Conservation (phyloP, 1,139 yeast genomes). For the Pichia sp. region DNA sequence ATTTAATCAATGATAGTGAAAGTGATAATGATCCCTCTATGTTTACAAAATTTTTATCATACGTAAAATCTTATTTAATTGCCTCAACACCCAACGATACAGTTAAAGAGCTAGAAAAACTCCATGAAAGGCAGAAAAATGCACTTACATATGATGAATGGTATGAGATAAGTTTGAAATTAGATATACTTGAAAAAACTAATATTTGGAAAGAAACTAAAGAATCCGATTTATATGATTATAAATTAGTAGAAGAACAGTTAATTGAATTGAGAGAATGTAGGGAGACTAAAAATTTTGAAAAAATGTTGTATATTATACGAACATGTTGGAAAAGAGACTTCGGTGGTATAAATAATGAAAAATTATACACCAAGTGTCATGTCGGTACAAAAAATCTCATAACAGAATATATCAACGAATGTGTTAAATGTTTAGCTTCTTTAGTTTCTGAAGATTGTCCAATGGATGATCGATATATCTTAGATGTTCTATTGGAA, state of each 20-base stretch:
- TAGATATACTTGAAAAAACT: conserved; percentile 60
- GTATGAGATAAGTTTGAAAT: conserved; percentile 52
- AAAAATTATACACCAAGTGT: conserved; percentile 67
- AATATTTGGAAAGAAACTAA: conserved; percentile 65
- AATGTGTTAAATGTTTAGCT: conserved; percentile 61
- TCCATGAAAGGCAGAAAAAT: conserved; percentile 46
- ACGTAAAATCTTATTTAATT: neutral
- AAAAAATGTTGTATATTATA: conserved; percentile 59
- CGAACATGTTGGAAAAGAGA: conserved; percentile 83
- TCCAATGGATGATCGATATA: conserved; percentile 57
- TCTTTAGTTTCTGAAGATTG: conserved; percentile 40
- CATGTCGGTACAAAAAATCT: conserved; percentile 79
- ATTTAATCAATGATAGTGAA: neutral
- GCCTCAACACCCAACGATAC: neutral
- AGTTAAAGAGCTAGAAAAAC: conserved; percentile 23
- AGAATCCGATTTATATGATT: conserved; percentile 65
- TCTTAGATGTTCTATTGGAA: conserved; percentile 74
- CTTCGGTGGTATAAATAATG: conserved; percentile 82
- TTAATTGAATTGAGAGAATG: conserved; percentile 57
- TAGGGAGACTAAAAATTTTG: conserved; percentile 50
- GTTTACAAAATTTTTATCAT: neutral
- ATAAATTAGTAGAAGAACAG: conserved; percentile 47
- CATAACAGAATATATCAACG: conserved; percentile 76
- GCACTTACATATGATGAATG: conserved; percentile 67
- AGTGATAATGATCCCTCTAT: neutral